Percentiles rank a stretch among this genome's conserved stretches.
These are phyloP conservation scores for Botrytis cinerea DNA, from an alignment of 2,329 filamentous ascomycete species.

Conservation along the genomic window DNA sequence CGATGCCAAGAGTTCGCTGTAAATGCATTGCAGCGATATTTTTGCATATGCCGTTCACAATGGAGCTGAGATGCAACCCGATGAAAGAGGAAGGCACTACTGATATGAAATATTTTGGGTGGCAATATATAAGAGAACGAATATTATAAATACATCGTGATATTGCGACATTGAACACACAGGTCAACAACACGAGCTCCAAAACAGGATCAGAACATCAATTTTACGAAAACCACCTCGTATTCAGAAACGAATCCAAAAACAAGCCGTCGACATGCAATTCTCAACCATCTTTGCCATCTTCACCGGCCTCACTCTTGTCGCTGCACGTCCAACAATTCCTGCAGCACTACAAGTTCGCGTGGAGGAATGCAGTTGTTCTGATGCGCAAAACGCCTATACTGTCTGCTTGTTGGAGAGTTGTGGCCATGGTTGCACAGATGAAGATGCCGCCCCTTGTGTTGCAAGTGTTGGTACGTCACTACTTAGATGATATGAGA, in stretches of 20 bases:
- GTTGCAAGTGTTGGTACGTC: conserved; percentile 12
- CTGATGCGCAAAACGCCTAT: conserved; percentile 12
- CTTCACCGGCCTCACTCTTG: background rate
- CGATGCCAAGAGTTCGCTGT: background rate
- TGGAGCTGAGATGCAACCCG: background rate
- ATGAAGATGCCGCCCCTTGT: conserved; percentile 6
- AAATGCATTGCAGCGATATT: background rate
- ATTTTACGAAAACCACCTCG: background rate
- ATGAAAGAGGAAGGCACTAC: background rate
- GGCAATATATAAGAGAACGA: background rate
- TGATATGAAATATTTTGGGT: background rate
- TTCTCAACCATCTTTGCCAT: conserved; percentile 10
- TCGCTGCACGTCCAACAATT: conserved; percentile 12
- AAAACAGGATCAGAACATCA: background rate
- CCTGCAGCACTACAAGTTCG: background rate
- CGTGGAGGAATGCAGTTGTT: conserved; percentile 16
- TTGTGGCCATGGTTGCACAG: conserved; percentile 17
- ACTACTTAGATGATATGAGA: background rate
- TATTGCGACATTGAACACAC: background rate
- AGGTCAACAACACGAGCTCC: background rate
- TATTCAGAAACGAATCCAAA: background rate
- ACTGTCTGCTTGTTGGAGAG: conserved; percentile 7
- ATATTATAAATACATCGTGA: background rate
- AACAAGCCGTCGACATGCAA: background rate
- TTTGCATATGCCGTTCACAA: background rate